phyloP scores from a whole-genome alignment of 1,139 yeast genomes.

The Nematodospora anomalae region DNA sequence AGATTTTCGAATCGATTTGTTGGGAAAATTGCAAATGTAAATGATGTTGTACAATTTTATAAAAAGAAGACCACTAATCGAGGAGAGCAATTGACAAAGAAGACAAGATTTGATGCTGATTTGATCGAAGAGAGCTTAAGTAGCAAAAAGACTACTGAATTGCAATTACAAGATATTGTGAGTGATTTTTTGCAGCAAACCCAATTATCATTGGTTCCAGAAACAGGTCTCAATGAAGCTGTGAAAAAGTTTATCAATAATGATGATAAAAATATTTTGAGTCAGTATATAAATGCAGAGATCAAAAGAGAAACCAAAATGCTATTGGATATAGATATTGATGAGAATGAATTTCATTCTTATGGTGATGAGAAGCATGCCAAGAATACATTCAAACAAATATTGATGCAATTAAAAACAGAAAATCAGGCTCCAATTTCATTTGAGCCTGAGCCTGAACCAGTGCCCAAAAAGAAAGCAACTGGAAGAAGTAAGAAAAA shows the following conservation, averaged over 20 bases:
- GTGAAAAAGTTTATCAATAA: constrained; percentile 72
- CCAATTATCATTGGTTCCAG: constrained; percentile 70
- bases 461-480: constrained; percentile 5
- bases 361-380: constrained; percentile 31
- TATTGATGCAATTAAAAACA: constrained; percentile 26
- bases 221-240: constrained; percentile 72
- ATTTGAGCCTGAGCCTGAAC: constrained; percentile 4
- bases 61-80: constrained; percentile 36
- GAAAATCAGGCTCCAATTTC: constrained; percentile 14
- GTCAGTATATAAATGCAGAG: constrained; percentile 67
- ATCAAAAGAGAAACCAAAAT: constrained; percentile 60
- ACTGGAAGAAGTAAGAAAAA: constrained; percentile 1
- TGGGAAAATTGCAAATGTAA: constrained; percentile 85
- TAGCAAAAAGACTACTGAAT: constrained; percentile 19
- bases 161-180: constrained; percentile 32
- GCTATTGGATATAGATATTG: constrained; percentile 47
- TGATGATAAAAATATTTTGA: constrained; percentile 75
- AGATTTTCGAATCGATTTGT: constrained; percentile 88
- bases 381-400: constrained; percentile 29
- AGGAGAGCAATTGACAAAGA: constrained; percentile 14
- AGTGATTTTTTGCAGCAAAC: constrained; percentile 61
- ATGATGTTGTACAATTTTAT: constrained; percentile 77
- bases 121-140: constrained; percentile 21
- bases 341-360: constrained; percentile 29
- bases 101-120: constrained; percentile 25